Percentiles rank a stretch among this genome's conserved stretches.
Evolutionary conservation across 1,284 basidiomycete genomes (phyloP).

Genomic region (Ceratobasidium sp.): DNA sequence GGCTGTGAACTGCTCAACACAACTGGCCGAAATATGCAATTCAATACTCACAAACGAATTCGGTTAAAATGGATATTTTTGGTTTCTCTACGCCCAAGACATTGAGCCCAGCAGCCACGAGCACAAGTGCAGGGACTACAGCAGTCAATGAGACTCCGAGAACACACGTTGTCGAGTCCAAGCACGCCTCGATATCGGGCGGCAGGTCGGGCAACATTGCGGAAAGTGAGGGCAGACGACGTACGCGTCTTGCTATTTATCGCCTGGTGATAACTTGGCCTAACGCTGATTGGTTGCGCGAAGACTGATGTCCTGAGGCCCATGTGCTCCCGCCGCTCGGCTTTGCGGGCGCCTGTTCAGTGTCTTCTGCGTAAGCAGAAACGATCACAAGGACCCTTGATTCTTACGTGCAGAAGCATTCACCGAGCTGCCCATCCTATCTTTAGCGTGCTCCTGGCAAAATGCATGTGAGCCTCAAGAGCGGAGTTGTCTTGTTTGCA

Average conservation of each 20-base stretch:
- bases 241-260: background rate
- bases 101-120: conserved; percentile 7
- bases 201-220: conserved; percentile 7
- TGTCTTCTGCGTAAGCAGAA: background rate
- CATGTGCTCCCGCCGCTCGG: background rate
- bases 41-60: conserved; percentile 23
- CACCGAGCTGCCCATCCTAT: too few species aligned
- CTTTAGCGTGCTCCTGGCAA: too few species aligned
- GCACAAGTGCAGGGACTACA: conserved; percentile 17
- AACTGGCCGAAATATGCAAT: conserved; percentile 6
- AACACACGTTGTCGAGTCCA: conserved; percentile 34
- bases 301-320: background rate
- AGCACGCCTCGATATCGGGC: conserved; percentile 35
- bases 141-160: conserved; percentile 9
- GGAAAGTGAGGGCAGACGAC: background rate
- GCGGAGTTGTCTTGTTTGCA: too few species aligned
- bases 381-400: background rate
- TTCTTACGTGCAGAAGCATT: background rate
- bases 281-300: background rate
- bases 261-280: background rate
- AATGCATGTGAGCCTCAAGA: too few species aligned
- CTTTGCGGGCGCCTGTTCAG: background rate
- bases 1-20: conserved; percentile 16
- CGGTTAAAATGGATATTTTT: conserved; percentile 23
- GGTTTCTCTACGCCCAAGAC: conserved; percentile 9